Evolutionary conservation across 345 rosid species (phyloP).

Genomic region (Adansonia digitata): DNA sequence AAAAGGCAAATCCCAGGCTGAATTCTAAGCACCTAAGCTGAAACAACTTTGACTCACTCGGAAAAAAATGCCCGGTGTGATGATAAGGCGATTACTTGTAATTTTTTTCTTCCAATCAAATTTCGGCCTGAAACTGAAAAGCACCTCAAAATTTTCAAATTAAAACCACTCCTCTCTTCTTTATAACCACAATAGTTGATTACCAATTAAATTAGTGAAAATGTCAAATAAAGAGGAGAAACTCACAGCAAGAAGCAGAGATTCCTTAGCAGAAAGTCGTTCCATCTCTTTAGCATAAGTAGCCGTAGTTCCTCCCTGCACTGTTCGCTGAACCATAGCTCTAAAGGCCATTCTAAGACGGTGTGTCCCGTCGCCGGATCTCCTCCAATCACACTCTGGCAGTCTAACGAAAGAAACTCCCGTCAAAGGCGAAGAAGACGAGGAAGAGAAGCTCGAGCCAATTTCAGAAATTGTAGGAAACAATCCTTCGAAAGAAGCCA

Average conservation of each 20-base stretch:
- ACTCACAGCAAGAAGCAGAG: constrained; percentile 81
- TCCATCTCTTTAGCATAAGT: constrained; percentile 93
- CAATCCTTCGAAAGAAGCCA: neutral
- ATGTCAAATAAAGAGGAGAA: neutral
- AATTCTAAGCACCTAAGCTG: neutral
- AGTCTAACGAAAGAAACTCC: constrained; percentile 14
- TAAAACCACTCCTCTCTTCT: neutral
- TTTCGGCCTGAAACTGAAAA: neutral
- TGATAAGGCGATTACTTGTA: neutral
- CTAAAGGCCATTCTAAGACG: constrained; percentile 19
- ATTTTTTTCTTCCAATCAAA: neutral
- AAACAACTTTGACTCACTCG: neutral
- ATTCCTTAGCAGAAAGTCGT: constrained; percentile 92
- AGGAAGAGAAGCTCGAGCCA: neutral
- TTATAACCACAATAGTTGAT: neutral
- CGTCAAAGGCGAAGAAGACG: constrained; percentile 15
- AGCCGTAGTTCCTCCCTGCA: constrained; percentile 68
- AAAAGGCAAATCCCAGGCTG: neutral
- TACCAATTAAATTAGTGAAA: neutral
- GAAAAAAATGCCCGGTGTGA: too few species aligned
- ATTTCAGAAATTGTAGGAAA: neutral
- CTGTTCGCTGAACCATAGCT: constrained; percentile 69
- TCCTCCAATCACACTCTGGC: constrained; percentile 13
- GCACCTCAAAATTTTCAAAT: neutral
- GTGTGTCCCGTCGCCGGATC: constrained; percentile 8